Percentiles rank a stretch among this genome's conserved stretches.
phyloP scores from a whole-genome alignment of 306 rosid species.

The Oxytropis ochrocephala region DNA sequence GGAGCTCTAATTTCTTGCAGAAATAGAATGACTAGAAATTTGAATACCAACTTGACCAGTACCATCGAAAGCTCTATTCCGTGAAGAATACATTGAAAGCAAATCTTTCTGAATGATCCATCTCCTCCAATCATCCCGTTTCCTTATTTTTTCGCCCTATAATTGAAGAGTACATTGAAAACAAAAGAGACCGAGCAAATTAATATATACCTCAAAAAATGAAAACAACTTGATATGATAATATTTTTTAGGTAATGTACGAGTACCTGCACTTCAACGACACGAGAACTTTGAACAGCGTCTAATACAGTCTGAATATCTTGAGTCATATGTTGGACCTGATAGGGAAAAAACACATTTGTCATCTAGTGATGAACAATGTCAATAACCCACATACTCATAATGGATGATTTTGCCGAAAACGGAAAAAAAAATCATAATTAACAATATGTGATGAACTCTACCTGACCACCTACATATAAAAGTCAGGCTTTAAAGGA shows the following conservation, averaged over 20 bases:
- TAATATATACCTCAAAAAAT: not conserved
- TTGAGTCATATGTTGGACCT: constrained; percentile 69
- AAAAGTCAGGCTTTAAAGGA: not conserved
- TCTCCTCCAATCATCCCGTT: constrained; percentile 58
- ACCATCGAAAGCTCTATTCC: constrained; percentile 19
- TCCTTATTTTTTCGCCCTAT: constrained; percentile 82
- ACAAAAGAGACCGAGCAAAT: not conserved
- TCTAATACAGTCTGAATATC: constrained; percentile 59
- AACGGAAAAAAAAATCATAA: not conserved
- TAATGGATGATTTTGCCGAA: not conserved
- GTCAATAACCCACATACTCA: not conserved
- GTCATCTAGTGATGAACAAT: not conserved
- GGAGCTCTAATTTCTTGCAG: too few relatives aligned
- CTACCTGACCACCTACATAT: not conserved
- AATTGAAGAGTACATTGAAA: not conserved
- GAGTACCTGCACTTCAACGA: constrained; percentile 81
- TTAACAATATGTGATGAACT: not conserved
- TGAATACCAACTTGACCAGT: constrained; percentile 32
- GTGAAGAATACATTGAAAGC: not conserved
- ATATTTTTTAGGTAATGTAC: not conserved
- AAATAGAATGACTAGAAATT: too few relatives aligned
- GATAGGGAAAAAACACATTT: not conserved
- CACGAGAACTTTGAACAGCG: constrained; percentile 52
- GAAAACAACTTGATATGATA: not conserved
- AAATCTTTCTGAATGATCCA: constrained; percentile 37